Evolutionary conservation across 2,329 filamentous ascomycete species (phyloP).

Genomic region (Neofusicoccum umdonicola): DNA sequence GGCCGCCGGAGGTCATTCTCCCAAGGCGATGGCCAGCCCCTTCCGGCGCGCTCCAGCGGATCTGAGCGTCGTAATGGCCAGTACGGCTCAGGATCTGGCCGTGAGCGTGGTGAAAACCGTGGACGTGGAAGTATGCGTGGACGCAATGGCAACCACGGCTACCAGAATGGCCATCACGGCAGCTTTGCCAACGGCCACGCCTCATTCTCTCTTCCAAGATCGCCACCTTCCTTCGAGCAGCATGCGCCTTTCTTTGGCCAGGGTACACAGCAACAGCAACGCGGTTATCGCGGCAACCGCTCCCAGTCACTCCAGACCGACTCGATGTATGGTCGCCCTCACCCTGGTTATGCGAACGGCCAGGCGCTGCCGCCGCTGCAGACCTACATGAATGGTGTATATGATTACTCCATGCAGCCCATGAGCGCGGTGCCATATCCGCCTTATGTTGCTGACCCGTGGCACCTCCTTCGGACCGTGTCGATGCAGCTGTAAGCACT

Average conservation of each 20-base stretch:
- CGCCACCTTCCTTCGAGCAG: slow-evolving; percentile 37
- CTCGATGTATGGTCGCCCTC: slow-evolving; percentile 46
- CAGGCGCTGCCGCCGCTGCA: slow-evolving; percentile 44
- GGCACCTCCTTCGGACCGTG: slow-evolving; percentile 56
- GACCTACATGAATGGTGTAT: slow-evolving; percentile 54
- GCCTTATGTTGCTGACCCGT: slow-evolving; percentile 58
- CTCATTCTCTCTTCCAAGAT: slow-evolving; percentile 36
- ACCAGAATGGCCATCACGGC: slow-evolving; percentile 25
- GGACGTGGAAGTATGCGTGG: slow-evolving; percentile 48
- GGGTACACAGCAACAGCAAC: slow-evolving; percentile 26
- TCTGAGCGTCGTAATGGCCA: slow-evolving; percentile 34
- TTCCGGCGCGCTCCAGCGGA: slow-evolving; percentile 13
- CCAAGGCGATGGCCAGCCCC: slow-evolving; percentile 29
- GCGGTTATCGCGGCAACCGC: slow-evolving; percentile 53
- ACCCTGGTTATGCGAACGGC: slow-evolving; percentile 32
- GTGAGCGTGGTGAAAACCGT: slow-evolving; percentile 46
- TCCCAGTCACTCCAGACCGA: slow-evolving; percentile 63
- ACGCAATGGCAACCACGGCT: slow-evolving; percentile 35
- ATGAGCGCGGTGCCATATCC: slow-evolving; percentile 60
- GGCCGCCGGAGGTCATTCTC: slow-evolving; percentile 30
- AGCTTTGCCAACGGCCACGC: slow-evolving; percentile 31
- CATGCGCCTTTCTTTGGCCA: slow-evolving; percentile 31
- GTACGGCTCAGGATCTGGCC: slow-evolving; percentile 36
- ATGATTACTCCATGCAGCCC: slow-evolving; percentile 55
- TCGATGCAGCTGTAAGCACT: slow-evolving; percentile 56